Base-by-base conservation (phyloP, 1,284 basidiomycete species). In the Hemileia vastatrix region DNA sequence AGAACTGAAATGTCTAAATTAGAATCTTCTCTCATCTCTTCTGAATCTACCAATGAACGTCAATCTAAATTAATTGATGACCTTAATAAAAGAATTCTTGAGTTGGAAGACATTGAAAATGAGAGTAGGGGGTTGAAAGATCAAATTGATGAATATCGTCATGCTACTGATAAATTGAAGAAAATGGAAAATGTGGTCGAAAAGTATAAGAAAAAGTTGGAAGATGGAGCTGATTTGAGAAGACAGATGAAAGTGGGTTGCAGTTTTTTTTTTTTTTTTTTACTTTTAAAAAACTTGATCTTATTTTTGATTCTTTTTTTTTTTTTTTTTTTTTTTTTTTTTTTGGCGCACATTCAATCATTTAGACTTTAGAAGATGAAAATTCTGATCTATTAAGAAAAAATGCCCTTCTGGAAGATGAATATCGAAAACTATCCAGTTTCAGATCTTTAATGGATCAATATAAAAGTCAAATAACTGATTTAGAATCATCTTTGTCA, bases 161-260 rank as follows among this genome's bases (percentile, higher is more conserved):
- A 95, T 77, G 86, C 89, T 3, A 87, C 88, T 2, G 94, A 96
- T 70, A 88, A 86, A 66, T 79, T 92, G 33, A 86, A 90, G 71
- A 96, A 94, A 80, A 88, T 86, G 4, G 94, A 97, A 76, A 94
- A 94, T 71, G 92, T 94, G 33, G 90, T 96, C 82, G 92, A 97
- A 77, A 98, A 97, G 77, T 95, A 96, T 79, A 94, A 94, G 80
- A 94, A 91, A 81, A 97, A 97, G 78, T 81, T 97, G 3, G 94
- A 97, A 70, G 94, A 96, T 74, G 84, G 86, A 3, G 89, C 88
- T 2, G 89, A 93, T 69, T 80, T 94, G 44, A 84, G 90, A 23
- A 83, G 90, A 66, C 84, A 87, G 68, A 82, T 95, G 71, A 90
- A 90, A 79, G 89, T 88, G 67, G 43, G 78, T 63, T 18, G 44